Evolutionary conservation across 163 green algal genomes (phyloP), one percentile per base, ranked within the genome.

Genomic region (Coccomyxa subellipsoidea): DNA sequence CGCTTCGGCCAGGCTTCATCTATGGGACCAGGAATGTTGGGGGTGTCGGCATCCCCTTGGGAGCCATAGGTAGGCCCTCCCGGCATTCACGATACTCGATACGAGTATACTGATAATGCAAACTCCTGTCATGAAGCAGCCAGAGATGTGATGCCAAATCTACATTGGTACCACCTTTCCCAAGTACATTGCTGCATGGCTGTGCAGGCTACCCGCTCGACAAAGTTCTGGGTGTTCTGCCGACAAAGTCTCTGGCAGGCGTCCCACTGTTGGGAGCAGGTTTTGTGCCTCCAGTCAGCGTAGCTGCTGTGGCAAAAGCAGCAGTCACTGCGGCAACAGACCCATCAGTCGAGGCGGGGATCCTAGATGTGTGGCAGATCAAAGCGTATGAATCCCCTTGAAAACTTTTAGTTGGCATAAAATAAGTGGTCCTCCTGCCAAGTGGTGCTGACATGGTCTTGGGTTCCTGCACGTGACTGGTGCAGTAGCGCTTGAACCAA

Each of bases 1-100:
- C 87, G 34, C 79, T 98, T 69, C 85, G 94, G 4, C 95, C 95
- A 0, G 86, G 90, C 35, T 92, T 97, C 79, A 95, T 98, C 39
- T 92, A 98, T 87, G 95, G 95, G 31, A 92, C 90, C 4, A 83
- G 94, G 0, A 77, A 88, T 27, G 81, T 96, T 77, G 87, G 84
- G 76, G 80, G 38, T 53, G 23, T 93, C 0, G 91, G 84, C 4
- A 70, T 98, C 53, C 95, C 94, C 7, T 90, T 98, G 29, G 80
- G 87, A 9, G 54, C 87, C 18, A 76, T 96, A 6, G 92, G 93
- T 80, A 80, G 5, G 76, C 37, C 25, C 35, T 54, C 21, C 25
- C 25, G 47, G 7, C 12, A 38, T n/a, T 47, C 18, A 32, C 66
- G 10, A 25, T 34, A 75, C 18, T 25, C 23, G 25, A 15, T 8